Percentiles rank a stretch among this genome's conserved stretches.
Evolutionary conservation across 2,329 filamentous ascomycete species (phyloP).

Genomic region (Tricladium varicosporioides): DNA sequence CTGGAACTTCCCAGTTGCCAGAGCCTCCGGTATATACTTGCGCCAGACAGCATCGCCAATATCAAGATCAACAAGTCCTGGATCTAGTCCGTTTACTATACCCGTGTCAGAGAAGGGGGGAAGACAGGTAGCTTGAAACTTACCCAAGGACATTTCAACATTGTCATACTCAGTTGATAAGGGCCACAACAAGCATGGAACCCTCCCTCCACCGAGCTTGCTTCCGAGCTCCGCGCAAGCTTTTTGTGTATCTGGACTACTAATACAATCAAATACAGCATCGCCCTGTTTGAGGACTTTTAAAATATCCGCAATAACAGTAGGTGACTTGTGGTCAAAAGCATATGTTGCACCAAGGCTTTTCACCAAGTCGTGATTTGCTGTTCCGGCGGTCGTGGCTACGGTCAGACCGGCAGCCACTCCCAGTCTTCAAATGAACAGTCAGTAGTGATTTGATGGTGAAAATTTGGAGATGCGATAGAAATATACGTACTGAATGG

Average conservation of each 20-base stretch:
- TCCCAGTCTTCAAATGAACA: conserved; percentile 31
- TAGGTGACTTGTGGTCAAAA: conserved; percentile 43
- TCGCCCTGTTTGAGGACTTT: conserved; percentile 15
- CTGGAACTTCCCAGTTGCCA: too few species aligned
- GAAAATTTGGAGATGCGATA: too few species aligned
- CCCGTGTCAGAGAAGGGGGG: too few species aligned
- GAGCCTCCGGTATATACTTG: too few species aligned
- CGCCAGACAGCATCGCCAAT: too few species aligned
- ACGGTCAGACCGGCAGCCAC: conserved; percentile 38
- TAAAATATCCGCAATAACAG: conserved; percentile 17
- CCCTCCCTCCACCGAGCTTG: conserved; percentile 27
- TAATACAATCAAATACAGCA: conserved; percentile 30
- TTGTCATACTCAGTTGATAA: conserved; percentile 20
- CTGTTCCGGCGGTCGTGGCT: conserved; percentile 35
- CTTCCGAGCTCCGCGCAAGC: conserved; percentile 31
- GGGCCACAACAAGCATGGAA: conserved; percentile 15
- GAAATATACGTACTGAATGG: conserved; percentile 36
- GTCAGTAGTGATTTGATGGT: too few species aligned
- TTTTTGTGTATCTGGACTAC: conserved; percentile 18
- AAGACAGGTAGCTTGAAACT: background rate
- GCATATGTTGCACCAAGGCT: conserved; percentile 41
- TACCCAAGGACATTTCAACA: conserved; percentile 30
- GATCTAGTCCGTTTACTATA: too few species aligned
- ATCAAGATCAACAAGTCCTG: too few species aligned
- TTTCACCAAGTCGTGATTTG: conserved; percentile 45